These are phyloP conservation scores for Mesostigma viride DNA, from an alignment of 139 green algal genomes.

Conservation along the genomic window DNA sequence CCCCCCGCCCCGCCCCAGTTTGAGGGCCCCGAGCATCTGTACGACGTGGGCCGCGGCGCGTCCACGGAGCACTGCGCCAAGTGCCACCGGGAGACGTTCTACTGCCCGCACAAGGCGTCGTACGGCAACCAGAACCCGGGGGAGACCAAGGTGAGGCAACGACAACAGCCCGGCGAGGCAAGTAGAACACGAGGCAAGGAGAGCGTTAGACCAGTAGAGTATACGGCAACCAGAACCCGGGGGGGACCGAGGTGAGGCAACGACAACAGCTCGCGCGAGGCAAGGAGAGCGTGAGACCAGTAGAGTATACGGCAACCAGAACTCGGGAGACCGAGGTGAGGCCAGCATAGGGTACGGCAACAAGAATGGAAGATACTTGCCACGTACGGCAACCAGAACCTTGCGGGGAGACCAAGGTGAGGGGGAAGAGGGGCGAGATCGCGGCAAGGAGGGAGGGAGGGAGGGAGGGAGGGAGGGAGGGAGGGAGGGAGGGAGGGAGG, in stretches of 20 bases:
- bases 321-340: not conserved
- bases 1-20: too few relatives aligned
- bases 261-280: not conserved
- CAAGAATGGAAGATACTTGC: not conserved
- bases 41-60: not conserved
- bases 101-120: conserved; percentile 2
- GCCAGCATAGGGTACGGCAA: not conserved
- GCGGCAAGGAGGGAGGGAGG: too few relatives aligned
- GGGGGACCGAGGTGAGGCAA: not conserved
- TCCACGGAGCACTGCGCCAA: not conserved
- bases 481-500: too few relatives aligned
- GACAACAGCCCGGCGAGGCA: not conserved
- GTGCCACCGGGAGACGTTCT: conserved; percentile 8
- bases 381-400: not conserved
- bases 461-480: too few relatives aligned
- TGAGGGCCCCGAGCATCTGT: conserved; percentile 3
- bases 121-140: not conserved
- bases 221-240: not conserved
- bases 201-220: not conserved
- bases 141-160: not conserved
- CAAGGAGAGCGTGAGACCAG: not conserved
- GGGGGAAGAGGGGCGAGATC: too few relatives aligned
- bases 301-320: not conserved
- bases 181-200: not conserved
- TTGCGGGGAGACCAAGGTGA: too few relatives aligned